Conservation (phyloP, 1,139 yeast genomes). For the Kodamaea suecica region DNA sequence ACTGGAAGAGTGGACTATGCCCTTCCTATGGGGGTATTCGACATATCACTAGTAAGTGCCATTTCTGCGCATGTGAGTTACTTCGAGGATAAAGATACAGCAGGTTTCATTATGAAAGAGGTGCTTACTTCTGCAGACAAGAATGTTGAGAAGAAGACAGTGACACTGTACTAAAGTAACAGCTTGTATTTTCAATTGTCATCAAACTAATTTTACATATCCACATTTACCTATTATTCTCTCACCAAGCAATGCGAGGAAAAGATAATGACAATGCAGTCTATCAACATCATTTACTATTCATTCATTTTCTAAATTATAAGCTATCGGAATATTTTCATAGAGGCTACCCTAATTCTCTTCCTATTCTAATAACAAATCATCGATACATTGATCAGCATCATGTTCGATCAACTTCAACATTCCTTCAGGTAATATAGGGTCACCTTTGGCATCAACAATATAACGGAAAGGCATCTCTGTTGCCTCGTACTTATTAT, state of each 20-base stretch:
- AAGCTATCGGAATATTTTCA: too few species aligned
- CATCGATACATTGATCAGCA: conserved; percentile 73
- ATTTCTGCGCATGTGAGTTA: conserved; percentile 85
- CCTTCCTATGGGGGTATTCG: conserved; percentile 76
- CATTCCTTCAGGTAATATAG: conserved; percentile 92
- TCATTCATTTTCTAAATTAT: too few species aligned
- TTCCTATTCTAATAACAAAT: conserved; percentile 31
- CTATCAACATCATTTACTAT: too few species aligned
- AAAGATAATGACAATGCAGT: too few species aligned
- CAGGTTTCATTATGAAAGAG: conserved; percentile 69
- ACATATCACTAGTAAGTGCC: conserved; percentile 74
- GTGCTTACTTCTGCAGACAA: conserved; percentile 25
- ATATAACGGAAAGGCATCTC: conserved; percentile 98
- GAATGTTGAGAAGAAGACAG: conserved; percentile 23
- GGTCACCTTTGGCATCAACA: conserved; percentile 56
- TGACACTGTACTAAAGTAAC: conserved; percentile 21
- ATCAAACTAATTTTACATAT: too few species aligned
- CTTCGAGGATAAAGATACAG: conserved; percentile 82
- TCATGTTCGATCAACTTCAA: conserved; percentile 79
- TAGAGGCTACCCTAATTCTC: too few species aligned
- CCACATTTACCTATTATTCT: too few species aligned
- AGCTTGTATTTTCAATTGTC: too few species aligned
- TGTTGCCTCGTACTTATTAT: conserved; percentile 83
- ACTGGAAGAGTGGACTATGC: conserved; percentile 81
- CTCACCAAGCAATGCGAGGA: too few species aligned